Percentiles rank a stretch among this genome's conserved stretches.
phyloP scores from a whole-genome alignment of 352 stramenopile genomes.

The Pythium monospermum region DNA sequence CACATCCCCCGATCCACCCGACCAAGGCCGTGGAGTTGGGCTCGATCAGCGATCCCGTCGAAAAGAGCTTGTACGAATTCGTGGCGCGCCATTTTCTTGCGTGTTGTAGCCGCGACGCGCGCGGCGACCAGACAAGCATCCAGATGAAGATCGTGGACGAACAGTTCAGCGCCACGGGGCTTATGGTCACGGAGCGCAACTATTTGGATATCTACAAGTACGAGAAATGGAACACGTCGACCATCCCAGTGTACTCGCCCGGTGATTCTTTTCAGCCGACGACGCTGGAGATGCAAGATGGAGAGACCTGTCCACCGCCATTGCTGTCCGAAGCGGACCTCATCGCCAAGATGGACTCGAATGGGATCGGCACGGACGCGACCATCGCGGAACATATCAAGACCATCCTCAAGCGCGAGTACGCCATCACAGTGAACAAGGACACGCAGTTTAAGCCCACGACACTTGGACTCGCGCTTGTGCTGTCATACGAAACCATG shows the following conservation, averaged over 20 bases:
- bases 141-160: constrained; percentile 87
- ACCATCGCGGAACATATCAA: constrained; percentile 98
- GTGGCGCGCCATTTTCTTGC: constrained; percentile 98
- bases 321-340: constrained; percentile 91
- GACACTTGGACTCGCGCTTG: constrained; percentile 82
- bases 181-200: constrained; percentile 91
- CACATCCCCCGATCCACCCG: constrained; percentile 98
- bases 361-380: constrained; percentile 94
- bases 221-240: constrained; percentile 88
- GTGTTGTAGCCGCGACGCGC: constrained; percentile 95
- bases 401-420: constrained; percentile 97
- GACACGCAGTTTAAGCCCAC: constrained; percentile 94
- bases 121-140: constrained; percentile 85
- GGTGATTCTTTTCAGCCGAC: constrained; percentile 76
- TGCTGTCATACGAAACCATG: constrained; percentile 92
- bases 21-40: constrained; percentile 89
- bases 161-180: constrained; percentile 79
- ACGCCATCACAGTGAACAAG: constrained; percentile 93
- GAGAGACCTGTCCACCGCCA: constrained; percentile 80
- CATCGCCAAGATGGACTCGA: constrained; percentile 93
- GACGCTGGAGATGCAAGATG: constrained; percentile 56
- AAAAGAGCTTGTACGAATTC: constrained; percentile 97
- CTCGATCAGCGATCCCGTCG: constrained; percentile 70
- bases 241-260: constrained; percentile 80
- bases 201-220: constrained; percentile 96